A percentile compares a stretch with the other conserved stretches of the same genome.
Evolutionary conservation across 148 eudicot genomes (phyloP).

Genomic region (Cornus florida): DNA sequence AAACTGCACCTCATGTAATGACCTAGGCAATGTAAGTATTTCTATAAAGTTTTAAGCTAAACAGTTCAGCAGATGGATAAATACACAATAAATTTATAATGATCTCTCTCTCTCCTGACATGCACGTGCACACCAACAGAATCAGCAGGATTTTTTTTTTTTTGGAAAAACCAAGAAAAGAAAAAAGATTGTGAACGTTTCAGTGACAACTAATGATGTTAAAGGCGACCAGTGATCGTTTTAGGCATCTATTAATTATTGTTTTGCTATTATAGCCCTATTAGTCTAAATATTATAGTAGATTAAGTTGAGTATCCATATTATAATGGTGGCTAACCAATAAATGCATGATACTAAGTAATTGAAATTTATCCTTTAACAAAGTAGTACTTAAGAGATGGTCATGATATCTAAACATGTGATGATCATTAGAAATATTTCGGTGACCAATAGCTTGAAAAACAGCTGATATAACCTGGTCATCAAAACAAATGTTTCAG

Average conservation of each 20-base stretch:
- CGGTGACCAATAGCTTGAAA: neutral
- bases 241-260: neutral
- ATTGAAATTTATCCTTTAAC: too few species aligned
- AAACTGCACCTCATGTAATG: neutral
- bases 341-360: neutral
- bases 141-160: neutral
- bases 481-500: neutral
- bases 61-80: neutral
- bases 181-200: too few species aligned
- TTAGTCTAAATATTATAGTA: neutral
- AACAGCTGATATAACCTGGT: too few species aligned
- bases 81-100: too few species aligned
- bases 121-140: neutral
- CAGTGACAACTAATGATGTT: too few species aligned
- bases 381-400: too few species aligned
- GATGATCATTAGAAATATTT: neutral
- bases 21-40: neutral
- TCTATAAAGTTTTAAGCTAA: too few species aligned
- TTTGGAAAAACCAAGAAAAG: neutral
- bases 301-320: neutral
- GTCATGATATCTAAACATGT: neutral
- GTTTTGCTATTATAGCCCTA: too few species aligned
- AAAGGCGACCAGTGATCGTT: neutral
- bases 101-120: neutral
- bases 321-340: neutral